These are phyloP conservation scores for Pythium chondricola DNA, from an alignment of 352 stramenopile species.

Conservation along the genomic window DNA sequence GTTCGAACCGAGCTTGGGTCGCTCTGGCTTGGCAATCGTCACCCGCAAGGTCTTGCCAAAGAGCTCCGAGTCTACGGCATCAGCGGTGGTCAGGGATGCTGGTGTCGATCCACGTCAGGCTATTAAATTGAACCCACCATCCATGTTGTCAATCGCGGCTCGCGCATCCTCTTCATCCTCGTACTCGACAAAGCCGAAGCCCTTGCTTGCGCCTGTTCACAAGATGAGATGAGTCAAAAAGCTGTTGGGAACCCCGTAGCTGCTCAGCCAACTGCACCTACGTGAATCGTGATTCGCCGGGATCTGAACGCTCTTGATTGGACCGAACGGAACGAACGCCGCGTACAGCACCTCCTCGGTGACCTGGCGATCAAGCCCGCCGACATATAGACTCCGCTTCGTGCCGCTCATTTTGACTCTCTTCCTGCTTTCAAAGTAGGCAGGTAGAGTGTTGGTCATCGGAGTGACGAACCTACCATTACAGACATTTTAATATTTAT, in stretches of 20 bases:
- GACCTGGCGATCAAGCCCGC: conserved; percentile 84
- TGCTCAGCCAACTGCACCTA: conserved; percentile 24
- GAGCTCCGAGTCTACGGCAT: conserved; percentile 81
- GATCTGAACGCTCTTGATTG: conserved; percentile 78
- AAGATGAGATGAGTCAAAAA: too few species aligned
- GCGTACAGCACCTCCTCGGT: conserved; percentile 84
- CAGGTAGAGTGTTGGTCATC: too few species aligned
- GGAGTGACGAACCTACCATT: too few species aligned
- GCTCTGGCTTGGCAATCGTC: conserved; percentile 85
- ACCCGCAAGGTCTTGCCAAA: conserved; percentile 90
- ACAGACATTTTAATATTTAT: too few species aligned
- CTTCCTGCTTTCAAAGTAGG: not conserved
- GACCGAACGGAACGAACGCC: conserved; percentile 78
- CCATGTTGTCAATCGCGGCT: conserved; percentile 95
- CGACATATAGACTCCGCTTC: conserved; percentile 86
- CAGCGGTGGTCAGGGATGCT: too few species aligned
- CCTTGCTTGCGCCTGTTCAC: conserved; percentile 70
- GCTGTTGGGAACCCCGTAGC: too few species aligned
- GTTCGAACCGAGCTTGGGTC: conserved; percentile 61
- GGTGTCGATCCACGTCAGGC: too few species aligned
- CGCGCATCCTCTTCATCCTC: conserved; percentile 83
- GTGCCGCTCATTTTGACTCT: conserved; percentile 24
- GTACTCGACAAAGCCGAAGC: conserved; percentile 94
- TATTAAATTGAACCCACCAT: conserved; percentile 75
- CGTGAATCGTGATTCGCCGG: conserved; percentile 59